Evolutionary conservation across 176 grass and related monocot species (phyloP).

Genomic region (Oryza nivara): DNA sequence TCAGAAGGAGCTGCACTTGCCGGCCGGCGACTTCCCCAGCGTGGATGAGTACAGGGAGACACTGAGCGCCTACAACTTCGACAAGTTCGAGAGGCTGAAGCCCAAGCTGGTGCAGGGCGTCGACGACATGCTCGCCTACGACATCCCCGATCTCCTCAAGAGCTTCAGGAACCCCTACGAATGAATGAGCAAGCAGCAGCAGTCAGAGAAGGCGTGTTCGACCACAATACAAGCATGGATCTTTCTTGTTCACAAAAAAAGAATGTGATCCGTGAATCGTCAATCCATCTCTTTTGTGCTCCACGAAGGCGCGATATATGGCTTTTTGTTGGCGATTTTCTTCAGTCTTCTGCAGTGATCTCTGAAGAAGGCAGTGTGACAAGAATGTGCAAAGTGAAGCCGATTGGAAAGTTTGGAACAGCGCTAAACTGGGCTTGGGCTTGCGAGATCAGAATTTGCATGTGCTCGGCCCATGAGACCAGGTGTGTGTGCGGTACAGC

Average conservation of each 20-base stretch:
- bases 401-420: not conserved
- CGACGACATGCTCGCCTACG: slow-evolving; percentile 77
- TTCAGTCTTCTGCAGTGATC: not conserved
- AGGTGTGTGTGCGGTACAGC: not conserved
- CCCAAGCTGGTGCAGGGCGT: slow-evolving; percentile 80
- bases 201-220: not conserved
- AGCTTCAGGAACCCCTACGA: slow-evolving; percentile 90
- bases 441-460: not conserved
- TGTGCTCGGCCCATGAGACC: not conserved
- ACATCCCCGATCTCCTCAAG: slow-evolving; percentile 85
- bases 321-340: not conserved
- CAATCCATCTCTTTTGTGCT: not conserved
- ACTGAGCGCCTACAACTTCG: slow-evolving; percentile 64
- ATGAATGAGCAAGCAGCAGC: slow-evolving; percentile 42
- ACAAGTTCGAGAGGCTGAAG: slow-evolving; percentile 76
- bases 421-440: not conserved
- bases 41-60: slow-evolving; percentile 71
- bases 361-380: not conserved
- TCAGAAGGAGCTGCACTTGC: slow-evolving; percentile 78
- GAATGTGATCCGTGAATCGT: not conserved
- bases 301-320: too few species aligned
- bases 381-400: not conserved
- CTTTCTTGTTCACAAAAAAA: not conserved
- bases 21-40: slow-evolving; percentile 69
- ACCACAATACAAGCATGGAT: not conserved